phyloP scores from a whole-genome alignment of 2,329 filamentous ascomycete species.

The Cercospora sojina region DNA sequence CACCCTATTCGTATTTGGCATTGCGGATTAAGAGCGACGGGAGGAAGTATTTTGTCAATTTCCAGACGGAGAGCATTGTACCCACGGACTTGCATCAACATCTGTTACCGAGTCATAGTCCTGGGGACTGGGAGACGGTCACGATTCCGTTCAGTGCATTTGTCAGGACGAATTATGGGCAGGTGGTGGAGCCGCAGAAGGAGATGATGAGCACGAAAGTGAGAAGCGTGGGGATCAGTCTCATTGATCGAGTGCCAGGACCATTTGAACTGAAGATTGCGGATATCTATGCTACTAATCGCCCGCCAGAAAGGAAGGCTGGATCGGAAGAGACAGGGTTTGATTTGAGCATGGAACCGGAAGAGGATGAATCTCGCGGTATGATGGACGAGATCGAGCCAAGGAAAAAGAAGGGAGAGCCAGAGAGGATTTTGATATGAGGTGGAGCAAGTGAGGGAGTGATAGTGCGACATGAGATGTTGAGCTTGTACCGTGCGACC shows the following conservation, averaged over 20 bases:
- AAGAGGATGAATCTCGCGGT: conserved; percentile 21
- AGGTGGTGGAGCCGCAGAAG: conserved; percentile 87
- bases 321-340: conserved; percentile 35
- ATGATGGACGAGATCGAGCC: conserved; percentile 37
- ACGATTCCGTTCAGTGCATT: conserved; percentile 88
- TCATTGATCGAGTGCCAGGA: conserved; percentile 85
- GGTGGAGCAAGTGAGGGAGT: background rate
- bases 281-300: conserved; percentile 87
- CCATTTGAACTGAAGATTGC: conserved; percentile 85
- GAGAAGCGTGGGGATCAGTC: conserved; percentile 76
- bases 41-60: conserved; percentile 87
- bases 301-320: conserved; percentile 41
- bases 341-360: conserved; percentile 30
- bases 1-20: conserved; percentile 83
- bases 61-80: conserved; percentile 91
- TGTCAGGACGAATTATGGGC: conserved; percentile 89
- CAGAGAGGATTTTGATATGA: conserved; percentile 38
- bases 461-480: background rate
- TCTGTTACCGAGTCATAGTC: conserved; percentile 72
- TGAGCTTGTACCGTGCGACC: background rate
- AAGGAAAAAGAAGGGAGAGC: conserved; percentile 36
- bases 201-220: conserved; percentile 86
- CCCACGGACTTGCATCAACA: conserved; percentile 97
- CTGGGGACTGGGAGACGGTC: conserved; percentile 94
- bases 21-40: conserved; percentile 88